Evolutionary conservation across 2,329 filamentous ascomycete genomes (phyloP), one percentile per base, ranked within the genome.

Genomic region (Trichoderma afroharzianum): DNA sequence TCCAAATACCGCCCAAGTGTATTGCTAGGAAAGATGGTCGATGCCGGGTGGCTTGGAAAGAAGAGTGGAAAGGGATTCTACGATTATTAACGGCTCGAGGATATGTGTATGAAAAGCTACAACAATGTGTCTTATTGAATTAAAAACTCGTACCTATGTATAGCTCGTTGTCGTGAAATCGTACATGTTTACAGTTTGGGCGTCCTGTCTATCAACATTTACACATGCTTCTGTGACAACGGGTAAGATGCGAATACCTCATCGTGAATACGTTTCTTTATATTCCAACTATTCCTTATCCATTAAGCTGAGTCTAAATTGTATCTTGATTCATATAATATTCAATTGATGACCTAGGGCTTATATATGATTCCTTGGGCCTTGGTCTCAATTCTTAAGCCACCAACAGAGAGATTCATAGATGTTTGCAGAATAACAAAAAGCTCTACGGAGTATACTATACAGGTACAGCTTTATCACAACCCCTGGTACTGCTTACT

Each of bases 1-100:
- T 95, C 92, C 74, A 99, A 99, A 83, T 99, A 99, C 81, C 88
- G 96, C 59, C 95, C 96, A 2, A 92, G 93, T 62, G 93, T 97
- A 26, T 83, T 98, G 75, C 82, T 99, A 75, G 88, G 89, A 79
- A 97, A 97, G 83, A 98, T 98, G 94, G 96, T 99, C 2, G 94
- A 97, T 85, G 96, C 96, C 21, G 96, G 96, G 2, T 99, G 96
- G 96, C 79, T 98, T 74, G 96, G 96, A 24, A 98, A 97, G 90
- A 99, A 99, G 89, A 93, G 90, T 76, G 95, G 95, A 28, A 98
- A 96, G 84, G 96, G 96, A 3, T 98, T 98, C 81, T 97, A 97
- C 78, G 92, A 96, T 71, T 97, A 97, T 81, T 94, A 81, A 71
- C 26, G 26, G 6, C 28, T 1, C 21, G n/a, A 30, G 18, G 57